Conservation (phyloP, 1,139 yeast genomes). For the Pichia sp. region DNA sequence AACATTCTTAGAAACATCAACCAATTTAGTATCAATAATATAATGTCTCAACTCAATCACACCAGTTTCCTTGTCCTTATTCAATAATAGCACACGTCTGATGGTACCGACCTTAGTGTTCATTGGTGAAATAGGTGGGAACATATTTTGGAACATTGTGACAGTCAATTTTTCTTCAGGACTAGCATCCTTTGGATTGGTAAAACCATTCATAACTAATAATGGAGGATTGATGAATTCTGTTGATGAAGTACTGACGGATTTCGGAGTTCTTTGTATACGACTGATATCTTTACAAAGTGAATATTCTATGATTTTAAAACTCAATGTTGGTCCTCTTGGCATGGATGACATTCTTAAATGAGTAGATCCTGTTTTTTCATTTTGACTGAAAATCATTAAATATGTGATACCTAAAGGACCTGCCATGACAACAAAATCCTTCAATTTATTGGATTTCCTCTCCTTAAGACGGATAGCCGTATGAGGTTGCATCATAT, state of each 20-base stretch:
- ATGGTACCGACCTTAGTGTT: slow-evolving; percentile 65
- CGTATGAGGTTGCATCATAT: slow-evolving; percentile 94
- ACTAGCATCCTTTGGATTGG: slow-evolving; percentile 42
- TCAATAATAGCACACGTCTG: slow-evolving; percentile 77
- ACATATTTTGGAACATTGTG: slow-evolving; percentile 90
- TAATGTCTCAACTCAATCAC: slow-evolving; percentile 83
- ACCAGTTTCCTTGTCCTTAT: slow-evolving; percentile 62
- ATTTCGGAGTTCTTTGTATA: slow-evolving; percentile 62
- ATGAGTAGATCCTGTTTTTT: slow-evolving; percentile 69
- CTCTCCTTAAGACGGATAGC: slow-evolving; percentile 84
- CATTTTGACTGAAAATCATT: slow-evolving; percentile 78
- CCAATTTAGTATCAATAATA: slow-evolving; percentile 78
- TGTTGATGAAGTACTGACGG: slow-evolving; percentile 50
- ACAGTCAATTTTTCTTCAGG: slow-evolving; percentile 76
- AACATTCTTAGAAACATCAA: slow-evolving; percentile 75
- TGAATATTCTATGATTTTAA: slow-evolving; percentile 68
- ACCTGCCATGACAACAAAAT: slow-evolving; percentile 94
- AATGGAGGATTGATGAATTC: slow-evolving; percentile 78
- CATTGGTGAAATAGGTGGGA: slow-evolving; percentile 89
- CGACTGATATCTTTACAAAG: slow-evolving; percentile 74
- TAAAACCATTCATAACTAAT: slow-evolving; percentile 84
- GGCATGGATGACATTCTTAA: slow-evolving; percentile 84
- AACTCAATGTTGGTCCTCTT: slow-evolving; percentile 88
- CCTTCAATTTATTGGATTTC: slow-evolving; percentile 77
- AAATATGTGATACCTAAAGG: slow-evolving; percentile 90